Percentiles rank a stretch among this genome's conserved stretches.
Conservation (phyloP, 1,139 yeast genomes). For the Lodderomyces parapsilosis region DNA sequence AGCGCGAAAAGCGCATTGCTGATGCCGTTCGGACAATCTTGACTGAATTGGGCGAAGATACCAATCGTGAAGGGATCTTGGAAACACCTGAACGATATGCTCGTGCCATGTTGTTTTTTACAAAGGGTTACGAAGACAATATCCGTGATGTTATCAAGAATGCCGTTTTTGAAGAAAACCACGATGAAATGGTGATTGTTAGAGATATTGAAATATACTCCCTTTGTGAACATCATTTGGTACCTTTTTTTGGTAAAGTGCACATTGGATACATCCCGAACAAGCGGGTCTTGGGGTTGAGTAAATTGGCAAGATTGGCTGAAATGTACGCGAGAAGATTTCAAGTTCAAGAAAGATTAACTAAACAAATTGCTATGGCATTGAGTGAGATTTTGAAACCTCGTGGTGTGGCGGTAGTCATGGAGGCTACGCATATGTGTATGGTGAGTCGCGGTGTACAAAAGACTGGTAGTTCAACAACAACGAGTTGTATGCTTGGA, state of each 20-base stretch:
- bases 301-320: conserved; percentile 91
- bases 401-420: conserved; percentile 95
- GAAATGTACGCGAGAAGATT: conserved; percentile 95
- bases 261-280: conserved; percentile 97
- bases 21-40: conserved; percentile 81
- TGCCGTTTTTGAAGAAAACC: conserved; percentile 97
- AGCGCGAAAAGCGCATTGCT: conserved; percentile 74
- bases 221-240: conserved; percentile 94
- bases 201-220: conserved; percentile 91
- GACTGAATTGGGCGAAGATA: conserved; percentile 89
- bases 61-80: conserved; percentile 79
- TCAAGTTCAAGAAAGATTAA: conserved; percentile 94
- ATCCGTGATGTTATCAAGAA: conserved; percentile 86
- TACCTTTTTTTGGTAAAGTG: conserved; percentile 95
- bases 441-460: conserved; percentile 99
- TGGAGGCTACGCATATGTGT: conserved; percentile 98
- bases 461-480: conserved; percentile 89
- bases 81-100: conserved; percentile 98
- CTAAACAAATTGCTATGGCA: conserved; percentile 97
- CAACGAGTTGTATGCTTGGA: conserved; percentile 97
- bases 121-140: conserved; percentile 95
- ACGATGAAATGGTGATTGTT: conserved; percentile 98
- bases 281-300: conserved; percentile 88
- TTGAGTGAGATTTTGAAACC: conserved; percentile 87
- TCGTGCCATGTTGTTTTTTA: conserved; percentile 90